Evolutionary conservation across 2,329 filamentous ascomycete genomes (phyloP).

Genomic region (Alternaria sp.): DNA sequence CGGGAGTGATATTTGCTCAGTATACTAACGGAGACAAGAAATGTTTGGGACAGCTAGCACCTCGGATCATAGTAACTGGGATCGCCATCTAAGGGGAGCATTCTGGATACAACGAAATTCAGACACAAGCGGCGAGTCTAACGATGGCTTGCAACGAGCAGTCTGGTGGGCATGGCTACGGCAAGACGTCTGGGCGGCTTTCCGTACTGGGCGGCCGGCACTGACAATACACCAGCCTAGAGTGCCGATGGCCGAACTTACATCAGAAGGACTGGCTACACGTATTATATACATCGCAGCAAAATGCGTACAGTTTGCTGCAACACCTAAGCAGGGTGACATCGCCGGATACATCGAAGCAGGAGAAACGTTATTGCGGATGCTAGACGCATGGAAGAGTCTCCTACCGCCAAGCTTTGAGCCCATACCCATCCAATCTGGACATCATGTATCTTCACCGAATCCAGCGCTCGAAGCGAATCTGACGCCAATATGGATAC

Average conservation of each 20-base stretch:
- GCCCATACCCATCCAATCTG: conserved; percentile 47
- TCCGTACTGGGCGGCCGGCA: conserved; percentile 64
- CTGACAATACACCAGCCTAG: conserved; percentile 67
- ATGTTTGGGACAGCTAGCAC: conserved; percentile 67
- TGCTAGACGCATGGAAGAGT: conserved; percentile 61
- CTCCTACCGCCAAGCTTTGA: conserved; percentile 55
- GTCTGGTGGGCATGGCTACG: conserved; percentile 73
- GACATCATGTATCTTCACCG: conserved; percentile 15
- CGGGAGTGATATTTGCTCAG: neutral
- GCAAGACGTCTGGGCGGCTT: conserved; percentile 72
- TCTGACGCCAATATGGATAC: conserved; percentile 37
- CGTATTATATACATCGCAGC: conserved; percentile 65
- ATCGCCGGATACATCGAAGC: conserved; percentile 52
- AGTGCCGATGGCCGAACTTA: conserved; percentile 58
- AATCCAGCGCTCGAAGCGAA: conserved; percentile 5
- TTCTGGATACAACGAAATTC: conserved; percentile 72
- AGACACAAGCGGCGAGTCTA: conserved; percentile 65
- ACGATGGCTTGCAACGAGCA: conserved; percentile 63
- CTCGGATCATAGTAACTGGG: conserved; percentile 61
- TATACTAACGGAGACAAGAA: conserved; percentile 47
- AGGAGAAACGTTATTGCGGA: conserved; percentile 57
- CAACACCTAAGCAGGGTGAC: conserved; percentile 57
- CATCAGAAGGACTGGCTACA: conserved; percentile 62
- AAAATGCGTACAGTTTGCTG: conserved; percentile 66
- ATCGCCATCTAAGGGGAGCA: conserved; percentile 69